Evolutionary conservation across 2,329 filamentous ascomycete species (phyloP), one percentile per base, ranked within the genome.

Genomic region (Fusarium sambucinum): DNA sequence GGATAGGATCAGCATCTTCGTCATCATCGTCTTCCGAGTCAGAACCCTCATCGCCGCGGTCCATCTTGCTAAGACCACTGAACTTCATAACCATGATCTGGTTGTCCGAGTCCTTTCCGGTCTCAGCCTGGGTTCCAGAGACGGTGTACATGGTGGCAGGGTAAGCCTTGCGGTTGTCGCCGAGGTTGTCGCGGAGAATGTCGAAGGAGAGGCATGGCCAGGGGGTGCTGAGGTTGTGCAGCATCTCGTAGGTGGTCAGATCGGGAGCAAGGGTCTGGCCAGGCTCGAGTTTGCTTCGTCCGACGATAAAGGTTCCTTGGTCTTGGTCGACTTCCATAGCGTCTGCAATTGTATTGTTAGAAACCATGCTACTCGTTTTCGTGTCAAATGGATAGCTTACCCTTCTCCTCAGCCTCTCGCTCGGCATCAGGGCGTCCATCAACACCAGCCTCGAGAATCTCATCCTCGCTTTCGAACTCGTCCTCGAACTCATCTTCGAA

Each of bases 191-290:
- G 73, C 87, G 90, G 66, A 99, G 81, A 63, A 99, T 91, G 78
- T 98, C 96, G 80, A 97, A 97, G 3, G 95, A 98, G 17, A 99
- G 87, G 78, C 96, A 99, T 5, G 96, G 96, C 96, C 96, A 99
- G 2, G 94, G 94, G 10, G 94, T 94, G 79, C 92, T 96, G 68
- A 99, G 87, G 65, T 89, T 93, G 84, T 99, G 96, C 62, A 99
- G 89, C 94, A 99, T 96, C 78, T 97, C 92, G 83, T 99, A 99
- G 8, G 95, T 95, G n/a, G 92, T 93, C 61, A 92, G 86, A 80
- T 99, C 96, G 16, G 96, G 95, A 5, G 94, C 89, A 58, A 99
- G 87, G 7, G 93, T 94, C 84, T 98, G 94, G 73, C 94, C 95
- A 14, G 93, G 90, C 69, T 93, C 93, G 68, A 98, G 87, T 82